These are phyloP conservation scores for Metarhizium rileyi DNA, from an alignment of 2,329 filamentous ascomycete species.

Conservation along the genomic window DNA sequence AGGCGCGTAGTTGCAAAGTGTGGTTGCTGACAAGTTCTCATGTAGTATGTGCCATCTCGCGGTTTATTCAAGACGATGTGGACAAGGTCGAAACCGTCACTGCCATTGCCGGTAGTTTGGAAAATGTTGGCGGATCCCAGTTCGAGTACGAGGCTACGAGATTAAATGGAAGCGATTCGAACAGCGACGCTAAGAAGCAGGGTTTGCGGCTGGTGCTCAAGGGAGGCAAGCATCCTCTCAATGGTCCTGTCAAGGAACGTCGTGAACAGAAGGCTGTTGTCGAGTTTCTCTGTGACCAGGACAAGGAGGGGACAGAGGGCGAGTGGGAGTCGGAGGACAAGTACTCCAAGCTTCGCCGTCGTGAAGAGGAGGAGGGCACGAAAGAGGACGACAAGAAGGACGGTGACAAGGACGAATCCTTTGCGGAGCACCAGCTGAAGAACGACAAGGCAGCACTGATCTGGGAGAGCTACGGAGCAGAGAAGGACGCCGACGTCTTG, in stretches of 20 bases:
- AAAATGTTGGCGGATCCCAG: slow-evolving; percentile 42
- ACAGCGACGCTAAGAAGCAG: slow-evolving; percentile 56
- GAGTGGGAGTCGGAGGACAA: slow-evolving; percentile 46
- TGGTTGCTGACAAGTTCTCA: not conserved
- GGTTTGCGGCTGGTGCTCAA: slow-evolving; percentile 62
- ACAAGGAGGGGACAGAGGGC: slow-evolving; percentile 64
- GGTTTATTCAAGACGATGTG: slow-evolving; percentile 39
- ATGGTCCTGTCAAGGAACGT: slow-evolving; percentile 39
- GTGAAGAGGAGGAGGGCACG: slow-evolving; percentile 16
- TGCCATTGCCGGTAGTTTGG: slow-evolving; percentile 65
- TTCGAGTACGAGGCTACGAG: slow-evolving; percentile 58
- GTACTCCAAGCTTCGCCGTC: slow-evolving; percentile 5
- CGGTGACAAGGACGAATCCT: slow-evolving; percentile 28
- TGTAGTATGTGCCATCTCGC: slow-evolving; percentile 66
- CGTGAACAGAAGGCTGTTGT: slow-evolving; percentile 66
- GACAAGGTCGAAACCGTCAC: slow-evolving; percentile 48
- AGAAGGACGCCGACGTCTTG: slow-evolving; percentile 52
- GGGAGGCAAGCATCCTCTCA: slow-evolving; percentile 44
- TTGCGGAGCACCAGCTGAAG: slow-evolving; percentile 41
- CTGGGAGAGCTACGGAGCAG: slow-evolving; percentile 62
- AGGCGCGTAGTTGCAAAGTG: not conserved
- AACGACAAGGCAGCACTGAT: slow-evolving; percentile 55
- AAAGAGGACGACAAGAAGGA: slow-evolving; percentile 24
- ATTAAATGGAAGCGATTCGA: slow-evolving; percentile 54
- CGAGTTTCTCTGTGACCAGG: slow-evolving; percentile 72